phyloP scores from a whole-genome alignment of 345 rosid genomes.

The Cardamine occulta region DNA sequence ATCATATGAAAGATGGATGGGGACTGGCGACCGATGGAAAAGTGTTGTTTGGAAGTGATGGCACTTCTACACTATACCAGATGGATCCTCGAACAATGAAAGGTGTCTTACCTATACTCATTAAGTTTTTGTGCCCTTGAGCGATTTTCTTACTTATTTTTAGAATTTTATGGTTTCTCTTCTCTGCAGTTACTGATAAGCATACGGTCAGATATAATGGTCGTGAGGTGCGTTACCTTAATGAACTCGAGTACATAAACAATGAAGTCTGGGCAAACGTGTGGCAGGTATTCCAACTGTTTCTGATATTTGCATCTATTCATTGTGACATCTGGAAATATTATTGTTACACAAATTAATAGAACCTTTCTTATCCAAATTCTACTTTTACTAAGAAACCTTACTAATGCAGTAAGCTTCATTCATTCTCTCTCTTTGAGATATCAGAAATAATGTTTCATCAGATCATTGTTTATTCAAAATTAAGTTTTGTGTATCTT shows the following conservation, averaged over 20 bases:
- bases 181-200: conserved; percentile 60
- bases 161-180: neutral
- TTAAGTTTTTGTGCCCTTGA: conserved; percentile 17
- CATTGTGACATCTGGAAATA: neutral
- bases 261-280: conserved; percentile 97
- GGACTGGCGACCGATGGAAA: conserved; percentile 94
- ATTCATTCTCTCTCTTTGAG: neutral
- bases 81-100: conserved; percentile 70
- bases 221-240: conserved; percentile 65
- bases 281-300: conserved; percentile 65
- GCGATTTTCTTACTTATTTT: neutral
- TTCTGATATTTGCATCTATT: conserved; percentile 3
- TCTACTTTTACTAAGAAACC: too few relatives aligned
- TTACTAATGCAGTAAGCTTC: neutral
- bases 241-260: conserved; percentile 87
- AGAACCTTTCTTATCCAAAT: too few relatives aligned
- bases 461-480: neutral
- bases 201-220: conserved; percentile 60
- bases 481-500: neutral
- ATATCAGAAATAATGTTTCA: neutral
- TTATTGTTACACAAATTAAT: neutral
- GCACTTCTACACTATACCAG: conserved; percentile 77
- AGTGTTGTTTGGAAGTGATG: conserved; percentile 85
- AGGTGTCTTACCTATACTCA: conserved; percentile 51
- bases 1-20: conserved; percentile 96